Evolutionary conservation across 495 filamentous ascomycete species (phyloP).

Genomic region (Sordaria brevicollis): DNA sequence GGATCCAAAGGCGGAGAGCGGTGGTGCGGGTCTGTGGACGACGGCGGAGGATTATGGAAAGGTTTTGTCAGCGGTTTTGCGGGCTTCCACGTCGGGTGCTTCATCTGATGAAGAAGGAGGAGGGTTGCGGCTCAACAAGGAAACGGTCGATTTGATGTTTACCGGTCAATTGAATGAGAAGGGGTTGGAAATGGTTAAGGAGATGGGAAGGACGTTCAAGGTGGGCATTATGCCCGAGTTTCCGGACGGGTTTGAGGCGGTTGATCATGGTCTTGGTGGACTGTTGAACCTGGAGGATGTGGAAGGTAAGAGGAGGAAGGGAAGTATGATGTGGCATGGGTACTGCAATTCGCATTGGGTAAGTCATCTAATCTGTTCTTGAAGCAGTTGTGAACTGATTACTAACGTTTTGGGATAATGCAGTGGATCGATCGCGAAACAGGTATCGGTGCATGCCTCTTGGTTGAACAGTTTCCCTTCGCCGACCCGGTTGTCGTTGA

Average conservation of each 20-base stretch:
- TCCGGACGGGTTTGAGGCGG: background rate
- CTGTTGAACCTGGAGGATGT: conserved; percentile 19
- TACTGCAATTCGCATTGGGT: conserved; percentile 22
- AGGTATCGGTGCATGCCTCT: conserved; percentile 17
- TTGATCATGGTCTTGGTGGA: conserved; percentile 18
- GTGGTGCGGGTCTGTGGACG: conserved; percentile 44
- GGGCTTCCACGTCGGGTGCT: no score
- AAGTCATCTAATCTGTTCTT: conserved; percentile 1
- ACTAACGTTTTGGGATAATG: background rate
- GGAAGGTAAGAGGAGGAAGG: conserved; percentile 20
- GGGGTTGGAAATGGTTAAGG: conserved; percentile 8
- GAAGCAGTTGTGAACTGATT: background rate
- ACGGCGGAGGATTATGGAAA: conserved; percentile 38
- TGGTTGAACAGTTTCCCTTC: conserved; percentile 18
- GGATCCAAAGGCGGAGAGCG: conserved; percentile 21
- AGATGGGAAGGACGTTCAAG: background rate
- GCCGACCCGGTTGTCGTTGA: conserved; percentile 11
- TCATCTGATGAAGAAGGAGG: background rate
- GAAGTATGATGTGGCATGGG: conserved; percentile 27
- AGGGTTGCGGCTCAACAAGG: conserved; percentile 5
- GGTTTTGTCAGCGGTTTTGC: conserved; percentile 38
- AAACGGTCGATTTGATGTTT: conserved; percentile 43
- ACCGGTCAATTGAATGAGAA: conserved; percentile 33
- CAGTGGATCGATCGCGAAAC: conserved; percentile 28
- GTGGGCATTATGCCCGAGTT: conserved; percentile 12